Conservation (phyloP, 805 yeast genomes). For the Wickerhamomyces chaumierensis region DNA sequence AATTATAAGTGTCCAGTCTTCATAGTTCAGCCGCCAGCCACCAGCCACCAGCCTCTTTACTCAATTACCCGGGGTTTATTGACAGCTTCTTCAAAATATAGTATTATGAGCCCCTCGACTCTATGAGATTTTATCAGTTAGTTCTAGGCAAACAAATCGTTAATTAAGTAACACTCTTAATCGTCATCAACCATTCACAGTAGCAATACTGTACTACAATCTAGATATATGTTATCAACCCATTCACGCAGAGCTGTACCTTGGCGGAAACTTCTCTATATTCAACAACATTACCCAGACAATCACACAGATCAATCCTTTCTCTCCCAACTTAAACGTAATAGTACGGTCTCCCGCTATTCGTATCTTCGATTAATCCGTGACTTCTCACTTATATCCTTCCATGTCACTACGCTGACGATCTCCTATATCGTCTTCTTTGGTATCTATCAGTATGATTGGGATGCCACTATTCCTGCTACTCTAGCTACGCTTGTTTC, state of each 20-base stretch:
- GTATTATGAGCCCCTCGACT: no score
- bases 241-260: conserved; percentile 19
- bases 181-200: no score
- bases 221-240: not conserved
- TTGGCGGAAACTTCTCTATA: conserved; percentile 84
- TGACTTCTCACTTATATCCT: conserved; percentile 59
- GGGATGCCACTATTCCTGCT: conserved; percentile 41
- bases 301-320: conserved; percentile 80
- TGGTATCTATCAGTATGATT: conserved; percentile 38
- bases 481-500: conserved; percentile 2
- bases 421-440: conserved; percentile 59
- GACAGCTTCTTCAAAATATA: no score
- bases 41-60: no score
- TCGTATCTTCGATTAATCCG: conserved; percentile 50
- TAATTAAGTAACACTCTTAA: no score
- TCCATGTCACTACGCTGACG: conserved; percentile 54
- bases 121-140: no score
- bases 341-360: conserved; percentile 62
- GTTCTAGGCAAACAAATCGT: no score
- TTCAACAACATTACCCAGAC: conserved; percentile 79
- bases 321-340: conserved; percentile 67
- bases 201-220: no score
- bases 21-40: no score
- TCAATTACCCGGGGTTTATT: no score
- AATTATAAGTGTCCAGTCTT: no score